Conservation (phyloP, 306 rosid species). For the Quercus suber region DNA sequence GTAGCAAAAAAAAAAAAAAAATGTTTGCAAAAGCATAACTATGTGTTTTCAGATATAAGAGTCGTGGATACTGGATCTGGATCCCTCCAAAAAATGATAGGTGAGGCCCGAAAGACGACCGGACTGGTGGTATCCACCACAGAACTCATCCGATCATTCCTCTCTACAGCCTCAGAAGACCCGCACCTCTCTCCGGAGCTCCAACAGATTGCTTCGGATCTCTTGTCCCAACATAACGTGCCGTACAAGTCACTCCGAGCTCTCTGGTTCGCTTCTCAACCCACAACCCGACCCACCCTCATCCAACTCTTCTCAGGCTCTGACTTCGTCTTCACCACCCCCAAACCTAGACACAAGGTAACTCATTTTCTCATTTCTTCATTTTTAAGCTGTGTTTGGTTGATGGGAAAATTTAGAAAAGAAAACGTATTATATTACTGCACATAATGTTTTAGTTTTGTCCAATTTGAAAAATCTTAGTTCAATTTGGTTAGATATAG, state of each 20-base stretch:
- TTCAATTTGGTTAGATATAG: too few relatives aligned
- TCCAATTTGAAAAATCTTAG: too few relatives aligned
- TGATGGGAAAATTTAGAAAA: background rate
- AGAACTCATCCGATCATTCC: constrained; percentile 46
- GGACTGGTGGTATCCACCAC: constrained; percentile 58
- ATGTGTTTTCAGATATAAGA: too few relatives aligned
- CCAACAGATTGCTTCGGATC: constrained; percentile 50
- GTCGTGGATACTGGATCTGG: too few relatives aligned
- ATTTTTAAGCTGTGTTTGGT: background rate
- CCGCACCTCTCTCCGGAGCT: constrained; percentile 50
- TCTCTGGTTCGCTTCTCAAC: constrained; percentile 52
- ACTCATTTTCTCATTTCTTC: background rate
- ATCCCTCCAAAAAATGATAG: constrained; percentile 10
- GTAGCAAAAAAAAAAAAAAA: background rate
- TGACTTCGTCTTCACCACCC: constrained; percentile 53
- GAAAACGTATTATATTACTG: too few relatives aligned
- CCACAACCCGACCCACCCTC: constrained; percentile 44
- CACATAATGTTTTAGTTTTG: too few relatives aligned
- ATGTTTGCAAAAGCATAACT: too few relatives aligned
- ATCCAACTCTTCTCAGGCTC: constrained; percentile 51
- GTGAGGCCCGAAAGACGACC: constrained; percentile 15
- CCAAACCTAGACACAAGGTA: constrained; percentile 88
- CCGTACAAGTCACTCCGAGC: constrained; percentile 55
- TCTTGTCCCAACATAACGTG: constrained; percentile 37
- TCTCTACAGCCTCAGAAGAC: constrained; percentile 47